These are phyloP conservation scores for Hysterangium stoloniferum DNA, from an alignment of 768 basidiomycete genomes.

Conservation along the genomic window DNA sequence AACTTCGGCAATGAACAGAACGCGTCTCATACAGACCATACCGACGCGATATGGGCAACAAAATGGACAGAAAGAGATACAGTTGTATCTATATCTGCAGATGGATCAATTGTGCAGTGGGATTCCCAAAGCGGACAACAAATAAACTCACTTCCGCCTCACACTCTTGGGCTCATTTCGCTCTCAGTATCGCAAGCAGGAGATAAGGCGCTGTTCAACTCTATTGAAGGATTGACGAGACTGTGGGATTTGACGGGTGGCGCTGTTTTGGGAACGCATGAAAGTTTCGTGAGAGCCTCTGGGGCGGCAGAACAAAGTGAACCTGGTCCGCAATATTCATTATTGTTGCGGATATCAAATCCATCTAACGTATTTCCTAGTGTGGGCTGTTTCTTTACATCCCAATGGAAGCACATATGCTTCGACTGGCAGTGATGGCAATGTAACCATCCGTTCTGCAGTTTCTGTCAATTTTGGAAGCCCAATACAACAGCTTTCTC, in stretches of 20 bases:
- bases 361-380: conserved; percentile 28
- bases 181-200: conserved; percentile 63
- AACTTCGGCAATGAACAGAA: neutral
- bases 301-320: conserved; percentile 46
- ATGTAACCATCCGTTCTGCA: conserved; percentile 66
- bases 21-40: conserved; percentile 50
- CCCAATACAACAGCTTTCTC: conserved; percentile 47
- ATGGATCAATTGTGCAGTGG: conserved; percentile 72
- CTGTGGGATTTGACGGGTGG: conserved; percentile 67
- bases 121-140: conserved; percentile 58
- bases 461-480: conserved; percentile 59
- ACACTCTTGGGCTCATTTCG: conserved; percentile 80
- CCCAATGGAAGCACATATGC: conserved; percentile 69
- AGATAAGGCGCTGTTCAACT: conserved; percentile 62
- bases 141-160: conserved; percentile 51
- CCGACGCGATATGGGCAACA: conserved; percentile 73
- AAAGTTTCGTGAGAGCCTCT: conserved; percentile 54
- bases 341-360: neutral
- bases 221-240: conserved; percentile 74
- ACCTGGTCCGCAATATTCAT: conserved; percentile 46
- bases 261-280: conserved; percentile 52
- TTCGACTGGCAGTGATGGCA: conserved; percentile 64
- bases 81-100: conserved; percentile 66
- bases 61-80: conserved; percentile 60
- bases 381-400: conserved; percentile 80